Base-by-base conservation (phyloP, 1,284 basidiomycete species). In the Cryptococcus sp. region DNA sequence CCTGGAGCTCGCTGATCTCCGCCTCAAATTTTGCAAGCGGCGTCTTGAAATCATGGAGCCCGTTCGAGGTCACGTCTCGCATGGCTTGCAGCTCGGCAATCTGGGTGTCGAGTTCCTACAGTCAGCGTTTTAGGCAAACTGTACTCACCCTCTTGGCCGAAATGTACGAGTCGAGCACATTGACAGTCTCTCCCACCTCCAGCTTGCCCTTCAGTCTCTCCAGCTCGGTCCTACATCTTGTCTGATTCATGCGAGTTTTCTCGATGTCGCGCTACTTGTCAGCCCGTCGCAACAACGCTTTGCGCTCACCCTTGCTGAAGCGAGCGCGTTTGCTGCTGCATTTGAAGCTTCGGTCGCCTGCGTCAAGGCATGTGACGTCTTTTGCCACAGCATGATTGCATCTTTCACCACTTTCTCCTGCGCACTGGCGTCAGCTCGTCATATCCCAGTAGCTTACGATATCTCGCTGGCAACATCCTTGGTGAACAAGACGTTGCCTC, bases 401-500 rank as follows among this genome's bases (percentile, higher is more conserved):
- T 14, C 18, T 19, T 36, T n/a, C 34, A 36, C 14, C 7, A 11
- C n/a, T 36, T 10, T 18, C 18, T 36, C 14, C 11, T 36, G 34
- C n/a, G n/a, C n/a, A n/a, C n/a, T n/a, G n/a, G n/a, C n/a, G n/a
- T n/a, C n/a, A n/a, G n/a, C n/a, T n/a, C n/a, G n/a, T n/a, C n/a
- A n/a, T n/a, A n/a, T n/a, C n/a, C n/a, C n/a, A n/a, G n/a, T n/a
- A n/a, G n/a, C 45, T 39, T 33, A 47, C 46, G 21, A 6, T 9
- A 47, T 47, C 9, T 40, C 46, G 5, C 18, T 6, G 10, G 4
- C 26, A 10, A 47, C 39, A 19, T 47, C 36, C 25, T 25, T 42
- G 14, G 39, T 24, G 39, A 47, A 47, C 18, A 47, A 10, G 6
- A n/a, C 14, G 23, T 34, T 41, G 16, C 46, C 46, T 10, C 16